Percentiles rank a stretch among this genome's conserved stretches.
phyloP scores from a whole-genome alignment of 495 filamentous ascomycete genomes.

The Hypoxylon crocopeplum region DNA sequence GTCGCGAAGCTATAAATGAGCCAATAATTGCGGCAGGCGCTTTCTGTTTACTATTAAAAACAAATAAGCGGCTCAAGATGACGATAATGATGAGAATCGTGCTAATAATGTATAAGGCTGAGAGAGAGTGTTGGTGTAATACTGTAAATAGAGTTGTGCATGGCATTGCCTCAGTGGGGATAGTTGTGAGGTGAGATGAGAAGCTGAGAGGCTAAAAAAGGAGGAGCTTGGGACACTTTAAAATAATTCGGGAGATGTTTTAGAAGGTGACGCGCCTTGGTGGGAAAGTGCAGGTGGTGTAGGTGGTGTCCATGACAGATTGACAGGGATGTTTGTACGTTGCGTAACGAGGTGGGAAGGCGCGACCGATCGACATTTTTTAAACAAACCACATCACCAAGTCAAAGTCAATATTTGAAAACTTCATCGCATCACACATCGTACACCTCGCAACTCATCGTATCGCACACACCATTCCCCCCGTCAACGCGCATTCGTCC shows the following conservation, averaged over 20 bases:
- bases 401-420: constrained; percentile 38
- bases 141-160: constrained; percentile 31
- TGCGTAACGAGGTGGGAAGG: constrained; percentile 33
- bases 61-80: not conserved
- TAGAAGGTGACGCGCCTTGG: constrained; percentile 28
- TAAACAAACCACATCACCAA: constrained; percentile 39
- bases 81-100: constrained; percentile 7
- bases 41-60: constrained; percentile 22
- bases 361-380: constrained; percentile 37
- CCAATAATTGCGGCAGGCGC: not conserved
- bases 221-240: constrained; percentile 27
- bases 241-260: constrained; percentile 26
- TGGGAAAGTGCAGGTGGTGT: constrained; percentile 5
- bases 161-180: constrained; percentile 23
- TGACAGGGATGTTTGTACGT: constrained; percentile 31
- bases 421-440: constrained; percentile 5
- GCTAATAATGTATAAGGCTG: not conserved
- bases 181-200: not conserved
- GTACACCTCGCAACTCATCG: no score
- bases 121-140: not conserved
- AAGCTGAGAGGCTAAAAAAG: not conserved
- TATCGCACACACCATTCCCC: no score
- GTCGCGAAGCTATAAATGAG: not conserved
- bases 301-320: not conserved
- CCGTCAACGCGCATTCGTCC: no score